Percentiles rank a stretch among this genome's conserved stretches.
Evolutionary conservation across 148 eudicot genomes (phyloP).

Genomic region (Diospyros kaki): DNA sequence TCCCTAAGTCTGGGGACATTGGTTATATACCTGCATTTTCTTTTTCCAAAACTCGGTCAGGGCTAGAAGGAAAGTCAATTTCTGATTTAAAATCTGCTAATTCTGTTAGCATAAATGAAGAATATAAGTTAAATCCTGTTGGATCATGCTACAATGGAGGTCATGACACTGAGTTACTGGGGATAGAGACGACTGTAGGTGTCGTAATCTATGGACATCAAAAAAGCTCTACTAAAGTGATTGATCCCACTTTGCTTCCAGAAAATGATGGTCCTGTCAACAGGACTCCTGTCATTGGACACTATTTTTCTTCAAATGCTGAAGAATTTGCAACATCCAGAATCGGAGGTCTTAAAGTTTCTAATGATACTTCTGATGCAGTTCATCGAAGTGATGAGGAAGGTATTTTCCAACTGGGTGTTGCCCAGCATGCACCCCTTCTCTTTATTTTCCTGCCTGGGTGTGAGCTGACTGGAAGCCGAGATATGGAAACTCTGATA

Average conservation of each 20-base stretch:
- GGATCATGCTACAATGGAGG: slow-evolving; percentile 12
- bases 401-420: slow-evolving; percentile 10
- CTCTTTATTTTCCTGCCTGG: slow-evolving; percentile 30
- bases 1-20: slow-evolving; percentile 19
- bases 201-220: slow-evolving; percentile 16
- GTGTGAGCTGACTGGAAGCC: slow-evolving; percentile 24
- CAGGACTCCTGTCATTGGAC: slow-evolving; percentile 18
- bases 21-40: slow-evolving; percentile 23
- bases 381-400: slow-evolving; percentile 12
- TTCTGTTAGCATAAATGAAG: slow-evolving; percentile 21
- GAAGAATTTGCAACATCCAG: slow-evolving; percentile 34
- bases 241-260: neutral
- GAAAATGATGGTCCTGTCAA: slow-evolving; percentile 8
- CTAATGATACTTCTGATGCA: slow-evolving; percentile 19
- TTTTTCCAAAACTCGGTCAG: slow-evolving; percentile 22
- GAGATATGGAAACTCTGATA: slow-evolving; percentile 24
- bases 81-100: slow-evolving; percentile 23
- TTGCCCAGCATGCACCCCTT: slow-evolving; percentile 44
- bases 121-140: slow-evolving; percentile 19
- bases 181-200: slow-evolving; percentile 12
- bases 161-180: slow-evolving; percentile 14
- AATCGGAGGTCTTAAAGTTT: slow-evolving; percentile 27
- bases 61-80: slow-evolving; percentile 25
- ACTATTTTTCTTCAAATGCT: slow-evolving; percentile 35
- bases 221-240: slow-evolving; percentile 16